Evolutionary conservation across 2,329 filamentous ascomycete genomes (phyloP), one percentile per base, ranked within the genome.

Genomic region (Claviceps spartinae): DNA sequence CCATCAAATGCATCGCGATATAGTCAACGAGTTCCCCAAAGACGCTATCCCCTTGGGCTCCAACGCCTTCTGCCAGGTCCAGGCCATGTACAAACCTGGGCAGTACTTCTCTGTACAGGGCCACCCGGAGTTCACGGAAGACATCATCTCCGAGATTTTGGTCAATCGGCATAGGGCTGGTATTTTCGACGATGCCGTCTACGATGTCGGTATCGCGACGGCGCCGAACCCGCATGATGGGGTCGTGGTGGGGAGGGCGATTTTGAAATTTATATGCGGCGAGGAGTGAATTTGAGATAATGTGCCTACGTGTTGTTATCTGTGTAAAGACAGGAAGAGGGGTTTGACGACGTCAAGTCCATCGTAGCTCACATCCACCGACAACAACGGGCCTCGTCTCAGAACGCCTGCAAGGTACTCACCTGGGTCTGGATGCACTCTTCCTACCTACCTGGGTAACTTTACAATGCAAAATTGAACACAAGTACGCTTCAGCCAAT

Each of bases 161-260:
- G 60, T 60, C 54, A 69, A 76, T 54, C 76, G 89, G 52, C 79
- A 85, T 61, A 71, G 73, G 30, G 71, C 71, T 47, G 87, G 86
- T 1, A 73, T 93, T 22, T 85, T 95, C 57, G 69, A 75, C 51
- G 81, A 90, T 52, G 79, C 79, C 18, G 67, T 84, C 54, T 91
- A 79, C 58, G 68, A 79, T 52, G 84, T 87, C 59, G 86, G 79
- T 26, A 77, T 90, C 63, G 69, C 68, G 7, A 77, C 87, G 54
- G 83, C 83, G 2, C 71, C 70, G 8, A 73, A 81, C 37, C 72
- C 78, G 51, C 88, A 96, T 57, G 89, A 96, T 64, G 90, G 91
- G 1, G 72, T 93, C n/a, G 69, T 73, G 3, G 81, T 95, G 51
- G 84, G 81, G 0, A 73, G 76, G 56, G 83, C 81, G 0, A 94